Evolutionary conservation across 75 land plant genomes (phyloP).

Genomic region (Picea sitchensis): DNA sequence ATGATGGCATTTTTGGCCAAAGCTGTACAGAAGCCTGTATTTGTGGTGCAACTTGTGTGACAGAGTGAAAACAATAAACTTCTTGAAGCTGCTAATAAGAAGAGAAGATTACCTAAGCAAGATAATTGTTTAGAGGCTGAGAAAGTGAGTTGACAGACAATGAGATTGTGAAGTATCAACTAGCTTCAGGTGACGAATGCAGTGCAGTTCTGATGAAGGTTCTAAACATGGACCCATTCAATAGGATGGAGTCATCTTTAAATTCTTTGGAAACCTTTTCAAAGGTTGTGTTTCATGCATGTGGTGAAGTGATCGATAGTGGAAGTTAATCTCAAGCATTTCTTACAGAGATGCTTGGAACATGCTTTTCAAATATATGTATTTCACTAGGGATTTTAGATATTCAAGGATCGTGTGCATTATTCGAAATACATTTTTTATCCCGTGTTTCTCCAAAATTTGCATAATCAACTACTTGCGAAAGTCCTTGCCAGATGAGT

Average conservation of each 20-base stretch:
- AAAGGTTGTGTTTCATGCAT: conserved; percentile 18
- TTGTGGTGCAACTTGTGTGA: conserved; percentile 23
- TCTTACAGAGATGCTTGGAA: conserved; percentile 15
- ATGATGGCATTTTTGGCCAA: conserved; percentile 34
- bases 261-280: conserved; percentile 42
- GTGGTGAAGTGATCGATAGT: conserved; percentile 19
- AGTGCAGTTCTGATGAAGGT: neutral
- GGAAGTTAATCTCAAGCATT: conserved; percentile 10
- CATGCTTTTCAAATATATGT: neutral
- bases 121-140: conserved; percentile 20
- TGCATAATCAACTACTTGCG: conserved; percentile 22
- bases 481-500: conserved; percentile 2
- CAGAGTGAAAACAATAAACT: conserved; percentile 30
- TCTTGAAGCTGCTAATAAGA: conserved; percentile 27
- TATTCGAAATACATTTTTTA: neutral
- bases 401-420: conserved; percentile 5
- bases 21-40: conserved; percentile 43
- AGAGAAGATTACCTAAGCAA: conserved; percentile 35
- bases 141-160: conserved; percentile 10
- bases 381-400: conserved; percentile 21
- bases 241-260: conserved; percentile 48
- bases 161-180: conserved; percentile 4
- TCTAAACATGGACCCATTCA: conserved; percentile 22
- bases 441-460: conserved; percentile 20
- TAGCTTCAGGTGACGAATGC: neutral